Evolutionary conservation across 768 basidiomycete genomes (phyloP).

Genomic region (Exsudoporus frostii): DNA sequence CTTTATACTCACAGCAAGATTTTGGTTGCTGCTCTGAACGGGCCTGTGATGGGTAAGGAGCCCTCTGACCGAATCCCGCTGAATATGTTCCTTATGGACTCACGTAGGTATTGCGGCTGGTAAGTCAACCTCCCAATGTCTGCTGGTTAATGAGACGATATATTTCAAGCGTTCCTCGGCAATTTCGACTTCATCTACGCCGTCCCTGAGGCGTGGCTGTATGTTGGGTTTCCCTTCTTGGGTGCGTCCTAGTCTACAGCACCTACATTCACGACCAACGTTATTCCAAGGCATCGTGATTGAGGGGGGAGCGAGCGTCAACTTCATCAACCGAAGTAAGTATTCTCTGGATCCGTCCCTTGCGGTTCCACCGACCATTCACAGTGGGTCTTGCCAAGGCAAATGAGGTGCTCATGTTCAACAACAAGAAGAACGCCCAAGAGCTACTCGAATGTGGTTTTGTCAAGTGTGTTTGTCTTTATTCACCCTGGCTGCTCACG

Average conservation of each 20-base stretch:
- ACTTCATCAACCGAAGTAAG: slow-evolving; percentile 64
- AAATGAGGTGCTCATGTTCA: slow-evolving; percentile 69
- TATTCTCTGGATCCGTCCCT: not conserved
- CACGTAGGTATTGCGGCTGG: slow-evolving; percentile 63
- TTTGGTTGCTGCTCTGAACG: slow-evolving; percentile 68
- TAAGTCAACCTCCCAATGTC: slow-evolving; percentile 15
- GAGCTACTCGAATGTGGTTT: slow-evolving; percentile 61
- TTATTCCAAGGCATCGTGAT: slow-evolving; percentile 51
- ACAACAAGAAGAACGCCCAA: slow-evolving; percentile 58
- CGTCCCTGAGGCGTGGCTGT: slow-evolving; percentile 57
- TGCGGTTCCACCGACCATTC: not conserved
- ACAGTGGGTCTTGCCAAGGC: slow-evolving; percentile 70
- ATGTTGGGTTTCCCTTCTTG: slow-evolving; percentile 65
- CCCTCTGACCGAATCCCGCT: not conserved
- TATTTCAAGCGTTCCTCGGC: slow-evolving; percentile 55
- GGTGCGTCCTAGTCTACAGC: slow-evolving; percentile 29
- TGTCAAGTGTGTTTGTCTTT: slow-evolving; percentile 48
- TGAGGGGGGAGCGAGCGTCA: slow-evolving; percentile 69
- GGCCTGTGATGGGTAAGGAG: slow-evolving; percentile 65
- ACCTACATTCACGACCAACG: slow-evolving; percentile 1
- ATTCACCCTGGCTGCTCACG: not conserved
- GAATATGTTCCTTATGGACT: slow-evolving; percentile 2
- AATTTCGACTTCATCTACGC: slow-evolving; percentile 76
- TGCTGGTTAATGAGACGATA: not conserved
- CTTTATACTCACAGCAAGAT: slow-evolving; percentile 68